A percentile compares a stretch with the other conserved stretches of the same genome.
These are phyloP conservation scores for Monosporascus ibericus DNA, from an alignment of 2,329 filamentous ascomycete species.

Conservation along the genomic window DNA sequence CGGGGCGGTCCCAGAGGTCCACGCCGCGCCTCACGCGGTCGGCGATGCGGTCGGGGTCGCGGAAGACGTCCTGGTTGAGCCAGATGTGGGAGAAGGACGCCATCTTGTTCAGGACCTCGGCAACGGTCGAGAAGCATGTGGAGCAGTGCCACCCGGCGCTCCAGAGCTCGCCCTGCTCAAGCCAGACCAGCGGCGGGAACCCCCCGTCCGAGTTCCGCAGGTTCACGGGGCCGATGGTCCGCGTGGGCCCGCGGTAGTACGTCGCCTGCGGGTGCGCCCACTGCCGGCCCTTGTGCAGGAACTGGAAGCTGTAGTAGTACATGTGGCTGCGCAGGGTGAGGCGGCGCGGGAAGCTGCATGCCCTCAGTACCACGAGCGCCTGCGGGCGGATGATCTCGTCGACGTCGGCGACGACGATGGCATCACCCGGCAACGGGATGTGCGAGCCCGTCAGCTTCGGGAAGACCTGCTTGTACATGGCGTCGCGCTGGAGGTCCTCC, in stretches of 20 bases:
- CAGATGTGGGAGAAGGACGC: constrained; percentile 48
- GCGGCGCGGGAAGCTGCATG: constrained; percentile 46
- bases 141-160: constrained; percentile 58
- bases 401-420: constrained; percentile 53
- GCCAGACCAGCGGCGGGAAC: constrained; percentile 29
- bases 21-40: constrained; percentile 43
- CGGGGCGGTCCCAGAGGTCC: constrained; percentile 48
- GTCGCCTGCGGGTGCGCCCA: constrained; percentile 58
- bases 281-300: constrained; percentile 36
- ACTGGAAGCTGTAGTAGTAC: constrained; percentile 55
- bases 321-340: constrained; percentile 46
- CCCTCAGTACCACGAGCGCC: constrained; percentile 40
- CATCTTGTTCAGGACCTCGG: constrained; percentile 50
- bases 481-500: constrained; percentile 45
- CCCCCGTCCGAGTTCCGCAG: constrained; percentile 44
- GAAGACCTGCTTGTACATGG: constrained; percentile 52
- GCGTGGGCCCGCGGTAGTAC: constrained; percentile 30
- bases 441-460: constrained; percentile 36
- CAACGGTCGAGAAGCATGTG: constrained; percentile 51
- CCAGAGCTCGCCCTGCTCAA: constrained; percentile 37
- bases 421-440: constrained; percentile 42
- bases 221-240: constrained; percentile 48
- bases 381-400: constrained; percentile 53
- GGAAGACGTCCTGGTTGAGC: constrained; percentile 44
- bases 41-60: constrained; percentile 42